These are phyloP conservation scores for Ophiocytium majus DNA, from an alignment of 352 stramenopile genomes.

Conservation along the genomic window DNA sequence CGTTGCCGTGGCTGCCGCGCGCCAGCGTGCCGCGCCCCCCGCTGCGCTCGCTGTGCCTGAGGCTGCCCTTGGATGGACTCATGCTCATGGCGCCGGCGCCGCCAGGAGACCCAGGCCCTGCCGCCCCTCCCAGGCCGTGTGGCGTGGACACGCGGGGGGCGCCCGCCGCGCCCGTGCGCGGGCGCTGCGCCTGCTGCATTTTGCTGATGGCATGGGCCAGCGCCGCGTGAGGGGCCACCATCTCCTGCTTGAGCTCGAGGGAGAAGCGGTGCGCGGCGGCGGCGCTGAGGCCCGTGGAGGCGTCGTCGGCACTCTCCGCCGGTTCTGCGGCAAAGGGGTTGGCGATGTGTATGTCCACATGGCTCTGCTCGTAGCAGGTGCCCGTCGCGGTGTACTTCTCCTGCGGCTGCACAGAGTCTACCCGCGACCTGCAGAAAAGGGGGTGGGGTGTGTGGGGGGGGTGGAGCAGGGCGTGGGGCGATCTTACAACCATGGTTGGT, in stretches of 20 bases:
- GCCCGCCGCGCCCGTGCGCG: background rate
- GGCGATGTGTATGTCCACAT: slow-evolving; percentile 34
- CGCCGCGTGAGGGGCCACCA: slow-evolving; percentile 33
- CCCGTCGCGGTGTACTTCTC: background rate
- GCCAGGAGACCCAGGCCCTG: too few relatives aligned
- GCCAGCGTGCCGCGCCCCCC: background rate
- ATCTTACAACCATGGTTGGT: too few relatives aligned
- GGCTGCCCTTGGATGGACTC: background rate
- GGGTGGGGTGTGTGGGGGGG: too few relatives aligned
- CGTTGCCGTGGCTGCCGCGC: background rate
- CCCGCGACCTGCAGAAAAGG: slow-evolving; percentile 49
- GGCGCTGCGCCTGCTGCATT: background rate
- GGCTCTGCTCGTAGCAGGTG: slow-evolving; percentile 47
- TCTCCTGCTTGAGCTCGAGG: slow-evolving; percentile 29
- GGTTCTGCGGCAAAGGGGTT: slow-evolving; percentile 44
- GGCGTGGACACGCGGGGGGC: too few relatives aligned
- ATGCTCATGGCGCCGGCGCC: background rate
- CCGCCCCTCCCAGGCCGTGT: too few relatives aligned
- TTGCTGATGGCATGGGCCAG: slow-evolving; percentile 6
- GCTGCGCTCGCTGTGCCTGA: background rate
- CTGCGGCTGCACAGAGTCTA: slow-evolving; percentile 39
- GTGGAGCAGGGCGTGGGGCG: too few relatives aligned
- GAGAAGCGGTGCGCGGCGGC: slow-evolving; percentile 31
- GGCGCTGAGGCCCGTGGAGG: background rate
- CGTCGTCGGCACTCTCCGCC: background rate